phyloP scores from a whole-genome alignment of 768 basidiomycete genomes.

The Phaffia australis region DNA sequence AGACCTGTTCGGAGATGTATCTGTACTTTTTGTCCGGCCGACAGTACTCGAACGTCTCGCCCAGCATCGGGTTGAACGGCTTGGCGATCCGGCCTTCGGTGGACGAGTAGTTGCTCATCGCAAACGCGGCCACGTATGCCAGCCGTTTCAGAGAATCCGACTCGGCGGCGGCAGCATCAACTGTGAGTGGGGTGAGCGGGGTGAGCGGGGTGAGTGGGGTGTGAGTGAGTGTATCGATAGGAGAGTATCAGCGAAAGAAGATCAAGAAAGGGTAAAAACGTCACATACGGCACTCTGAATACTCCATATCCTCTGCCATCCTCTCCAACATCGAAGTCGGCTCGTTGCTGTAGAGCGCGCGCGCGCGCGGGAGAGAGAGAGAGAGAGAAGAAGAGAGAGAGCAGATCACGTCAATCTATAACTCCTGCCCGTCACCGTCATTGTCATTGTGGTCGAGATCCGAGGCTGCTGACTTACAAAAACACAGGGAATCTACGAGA shows the following conservation, averaged over 20 bases:
- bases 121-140: constrained; percentile 89
- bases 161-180: constrained; percentile 62
- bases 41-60: constrained; percentile 92
- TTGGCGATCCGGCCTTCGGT: constrained; percentile 95
- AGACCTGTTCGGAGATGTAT: constrained; percentile 88
- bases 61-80: constrained; percentile 35
- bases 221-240: too few relatives aligned
- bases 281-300: constrained; percentile 72
- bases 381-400: constrained; percentile 3
- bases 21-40: constrained; percentile 76
- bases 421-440: too few relatives aligned
- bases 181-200: not conserved
- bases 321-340: constrained; percentile 91
- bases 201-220: not conserved
- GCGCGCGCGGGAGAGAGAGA: too few relatives aligned
- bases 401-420: not conserved
- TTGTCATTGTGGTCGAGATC: too few relatives aligned
- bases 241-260: too few relatives aligned
- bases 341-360: constrained; percentile 37
- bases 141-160: constrained; percentile 66
- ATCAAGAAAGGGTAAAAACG: constrained; percentile 1
- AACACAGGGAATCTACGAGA: not conserved
- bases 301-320: constrained; percentile 98
- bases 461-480: too few relatives aligned
- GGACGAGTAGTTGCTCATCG: constrained; percentile 94